Percentiles rank a stretch among this genome's conserved stretches.
Conservation (phyloP, 495 filamentous ascomycete genomes). For the Symbiotaphrina buchneri region DNA sequence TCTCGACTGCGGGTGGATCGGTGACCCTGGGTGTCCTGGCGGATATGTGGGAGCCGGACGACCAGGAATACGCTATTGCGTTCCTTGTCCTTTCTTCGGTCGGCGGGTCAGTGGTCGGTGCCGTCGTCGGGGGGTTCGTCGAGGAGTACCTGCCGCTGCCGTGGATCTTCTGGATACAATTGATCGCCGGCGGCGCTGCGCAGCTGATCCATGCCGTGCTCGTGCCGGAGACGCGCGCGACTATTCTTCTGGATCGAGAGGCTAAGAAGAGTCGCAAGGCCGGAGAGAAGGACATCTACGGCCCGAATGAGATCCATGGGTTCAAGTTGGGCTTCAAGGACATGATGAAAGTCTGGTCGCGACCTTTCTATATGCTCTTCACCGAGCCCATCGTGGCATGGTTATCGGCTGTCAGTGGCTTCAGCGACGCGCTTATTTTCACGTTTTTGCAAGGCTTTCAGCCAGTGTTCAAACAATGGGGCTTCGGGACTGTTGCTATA, state of each 20-base stretch:
- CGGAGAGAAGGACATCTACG: constrained; percentile 34
- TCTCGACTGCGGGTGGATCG: constrained; percentile 54
- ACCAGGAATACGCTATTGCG: constrained; percentile 51
- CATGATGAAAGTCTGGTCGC: constrained; percentile 35
- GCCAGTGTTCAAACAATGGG: constrained; percentile 42
- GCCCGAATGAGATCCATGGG: constrained; percentile 34
- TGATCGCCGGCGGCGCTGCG: constrained; percentile 46
- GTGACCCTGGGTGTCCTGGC: constrained; percentile 70
- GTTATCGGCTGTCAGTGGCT: constrained; percentile 50
- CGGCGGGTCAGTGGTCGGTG: constrained; percentile 52
- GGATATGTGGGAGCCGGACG: constrained; percentile 53
- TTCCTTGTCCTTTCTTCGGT: constrained; percentile 59
- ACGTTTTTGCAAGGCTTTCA: constrained; percentile 48
- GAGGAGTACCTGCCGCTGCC: constrained; percentile 41
- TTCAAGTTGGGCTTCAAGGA: constrained; percentile 27
- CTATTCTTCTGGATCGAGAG: constrained; percentile 40
- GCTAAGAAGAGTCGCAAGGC: constrained; percentile 38
- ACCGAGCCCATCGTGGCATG: constrained; percentile 54
- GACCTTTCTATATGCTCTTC: constrained; percentile 60
- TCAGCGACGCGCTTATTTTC: constrained; percentile 65
- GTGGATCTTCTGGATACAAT: constrained; percentile 66
- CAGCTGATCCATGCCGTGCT: constrained; percentile 42
- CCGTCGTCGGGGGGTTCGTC: constrained; percentile 60
- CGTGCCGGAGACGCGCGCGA: constrained; percentile 45
- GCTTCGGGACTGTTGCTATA: constrained; percentile 26